Conservation (phyloP, 345 rosid species). For the Syzygium oleosum region DNA sequence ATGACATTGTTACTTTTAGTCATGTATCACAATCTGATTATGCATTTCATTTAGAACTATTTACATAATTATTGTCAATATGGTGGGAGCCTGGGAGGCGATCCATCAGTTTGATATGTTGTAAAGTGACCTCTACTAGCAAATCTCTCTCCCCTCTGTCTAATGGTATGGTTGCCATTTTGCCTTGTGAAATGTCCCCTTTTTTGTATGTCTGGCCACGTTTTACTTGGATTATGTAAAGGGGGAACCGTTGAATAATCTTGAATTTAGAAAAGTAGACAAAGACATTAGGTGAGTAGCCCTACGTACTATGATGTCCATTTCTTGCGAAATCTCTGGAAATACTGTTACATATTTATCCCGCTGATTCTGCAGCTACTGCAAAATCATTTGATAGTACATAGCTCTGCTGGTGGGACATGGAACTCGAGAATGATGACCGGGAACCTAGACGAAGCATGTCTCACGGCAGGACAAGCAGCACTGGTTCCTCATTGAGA, state of each 20-base stretch:
- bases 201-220: neutral
- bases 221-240: neutral
- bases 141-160: neutral
- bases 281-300: neutral
- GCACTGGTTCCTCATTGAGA: conserved; percentile 38
- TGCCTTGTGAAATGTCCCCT: neutral
- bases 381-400: neutral
- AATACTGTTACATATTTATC: neutral
- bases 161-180: neutral
- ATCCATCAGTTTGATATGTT: neutral
- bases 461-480: conserved; percentile 34
- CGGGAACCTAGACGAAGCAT: conserved; percentile 12
- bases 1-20: neutral
- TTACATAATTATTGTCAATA: neutral
- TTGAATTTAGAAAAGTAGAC: neutral
- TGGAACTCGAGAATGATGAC: conserved; percentile 30
- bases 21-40: neutral
- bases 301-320: neutral
- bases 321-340: neutral
- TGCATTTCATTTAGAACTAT: neutral
- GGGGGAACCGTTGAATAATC: neutral
- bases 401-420: conserved; percentile 4
- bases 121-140: neutral
- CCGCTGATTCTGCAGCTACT: neutral
- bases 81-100: neutral